These are phyloP conservation scores for Sphaerostilbella broomeana DNA, from an alignment of 2,329 filamentous ascomycete species.

Conservation along the genomic window DNA sequence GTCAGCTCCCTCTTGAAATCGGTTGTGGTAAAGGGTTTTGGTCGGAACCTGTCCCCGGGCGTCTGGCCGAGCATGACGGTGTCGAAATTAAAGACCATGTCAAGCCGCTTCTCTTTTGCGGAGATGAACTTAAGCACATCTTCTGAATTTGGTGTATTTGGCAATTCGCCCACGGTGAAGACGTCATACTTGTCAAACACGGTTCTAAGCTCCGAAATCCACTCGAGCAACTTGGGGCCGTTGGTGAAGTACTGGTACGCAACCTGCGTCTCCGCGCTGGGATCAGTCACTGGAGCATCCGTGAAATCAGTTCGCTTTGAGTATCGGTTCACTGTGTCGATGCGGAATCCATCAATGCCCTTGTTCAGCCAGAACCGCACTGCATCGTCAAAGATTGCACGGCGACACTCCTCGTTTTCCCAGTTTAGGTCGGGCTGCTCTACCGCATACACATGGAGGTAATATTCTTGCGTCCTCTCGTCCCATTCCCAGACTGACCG, in stretches of 20 bases:
- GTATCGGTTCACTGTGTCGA: slow-evolving; percentile 54
- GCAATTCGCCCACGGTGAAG: slow-evolving; percentile 41
- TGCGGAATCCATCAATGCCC: slow-evolving; percentile 52
- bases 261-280: no score
- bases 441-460: slow-evolving; percentile 55
- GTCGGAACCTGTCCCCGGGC: background rate
- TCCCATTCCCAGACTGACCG: slow-evolving; percentile 33
- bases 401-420: slow-evolving; percentile 51
- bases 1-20: slow-evolving; percentile 13
- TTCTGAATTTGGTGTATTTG: slow-evolving; percentile 29
- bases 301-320: slow-evolving; percentile 44
- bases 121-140: slow-evolving; percentile 43
- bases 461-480: slow-evolving; percentile 31
- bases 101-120: slow-evolving; percentile 31
- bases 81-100: slow-evolving; percentile 21
- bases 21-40: background rate
- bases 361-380: slow-evolving; percentile 61
- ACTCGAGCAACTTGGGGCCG: slow-evolving; percentile 47
- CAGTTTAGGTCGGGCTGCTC: slow-evolving; percentile 65
- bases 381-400: slow-evolving; percentile 49
- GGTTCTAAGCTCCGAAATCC: slow-evolving; percentile 24
- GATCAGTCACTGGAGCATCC: slow-evolving; percentile 35
- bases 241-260: slow-evolving; percentile 39
- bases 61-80: background rate
- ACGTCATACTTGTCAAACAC: slow-evolving; percentile 48